Evolutionary conservation across 495 filamentous ascomycete genomes (phyloP), one percentile per base, ranked within the genome.

Genomic region (Penicillium manginii): DNA sequence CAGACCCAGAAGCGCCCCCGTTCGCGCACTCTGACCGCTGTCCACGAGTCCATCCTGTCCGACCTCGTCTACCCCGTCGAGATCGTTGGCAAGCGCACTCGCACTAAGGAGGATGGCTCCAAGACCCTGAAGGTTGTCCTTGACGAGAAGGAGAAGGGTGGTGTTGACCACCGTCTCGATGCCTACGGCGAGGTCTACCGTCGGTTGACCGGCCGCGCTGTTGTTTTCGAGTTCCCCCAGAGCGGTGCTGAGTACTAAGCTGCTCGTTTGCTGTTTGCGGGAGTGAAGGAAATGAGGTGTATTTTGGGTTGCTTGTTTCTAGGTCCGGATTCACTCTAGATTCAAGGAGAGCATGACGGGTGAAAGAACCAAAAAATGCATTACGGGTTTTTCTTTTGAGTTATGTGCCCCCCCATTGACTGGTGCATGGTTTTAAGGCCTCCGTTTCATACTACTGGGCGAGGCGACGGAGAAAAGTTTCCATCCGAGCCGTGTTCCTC

Each of bases 41-140:
- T 98, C 66, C 94, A 98, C 86, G 94, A 98, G 71, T 85, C 92
- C 67, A 96, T 98, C 82, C 90, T 98, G 65, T 77, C 77, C 67
- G 94, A 98, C 78, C 89, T 98, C 66, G 96, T 98, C 81, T 98
- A 90, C 88, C 94, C 94, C 73, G 96, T 97, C 67, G 94, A 98
- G 90, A 98, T 98, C 69, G 94, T 98, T 69, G 94, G 94, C 79
- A 98, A 98, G 91, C 90, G 94, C 70, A 79, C 88, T 73, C 86
- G 93, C 76, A 97, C 93, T 80, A 89, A 94, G 82, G 93, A 96
- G 84, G 94, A 98, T 80, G 91, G 91, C 78, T 88, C 83, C 86
- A 98, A 98, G 88, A 82, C 93, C 73, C 85, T 96, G 74, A 98
- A 98, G 89, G 89, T 98, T 69, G 86, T 98, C 70, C 85, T 98